Conservation (phyloP, 495 filamentous ascomycete species). For the Opeltia flavorubescens region DNA sequence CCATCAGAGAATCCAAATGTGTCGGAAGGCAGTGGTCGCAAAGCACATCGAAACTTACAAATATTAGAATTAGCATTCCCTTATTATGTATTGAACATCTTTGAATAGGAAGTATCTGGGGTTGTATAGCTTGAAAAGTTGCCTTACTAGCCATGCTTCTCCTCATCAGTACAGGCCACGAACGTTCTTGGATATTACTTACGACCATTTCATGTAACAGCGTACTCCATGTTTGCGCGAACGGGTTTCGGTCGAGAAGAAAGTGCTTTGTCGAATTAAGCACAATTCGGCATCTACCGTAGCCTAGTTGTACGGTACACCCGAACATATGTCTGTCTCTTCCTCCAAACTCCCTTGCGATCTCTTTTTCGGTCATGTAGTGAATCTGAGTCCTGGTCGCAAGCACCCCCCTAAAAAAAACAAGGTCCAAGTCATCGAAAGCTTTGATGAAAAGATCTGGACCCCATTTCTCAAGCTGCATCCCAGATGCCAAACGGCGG, state of each 20-base stretch:
- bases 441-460: conserved; percentile 8
- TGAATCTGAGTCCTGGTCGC: not conserved
- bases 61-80: no score
- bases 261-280: not conserved
- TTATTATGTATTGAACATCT: no score
- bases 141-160: no score
- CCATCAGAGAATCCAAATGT: not conserved
- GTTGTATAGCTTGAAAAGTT: no score
- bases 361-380: not conserved
- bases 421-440: conserved; percentile 4
- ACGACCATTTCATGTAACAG: conserved; percentile 2
- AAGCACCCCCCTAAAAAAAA: conserved; percentile 3
- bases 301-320: not conserved
- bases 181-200: not conserved
- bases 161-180: no score
- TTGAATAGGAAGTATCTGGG: no score
- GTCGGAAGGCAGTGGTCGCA: not conserved
- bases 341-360: not conserved
- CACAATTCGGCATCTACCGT: not conserved
- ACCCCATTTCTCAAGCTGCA: conserved; percentile 1
- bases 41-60: not conserved
- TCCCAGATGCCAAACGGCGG: not conserved
- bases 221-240: not conserved
- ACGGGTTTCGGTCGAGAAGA: not conserved
- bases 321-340: not conserved